Evolutionary conservation across 495 filamentous ascomycete species (phyloP).

Genomic region (Cenococcum geophilum): DNA sequence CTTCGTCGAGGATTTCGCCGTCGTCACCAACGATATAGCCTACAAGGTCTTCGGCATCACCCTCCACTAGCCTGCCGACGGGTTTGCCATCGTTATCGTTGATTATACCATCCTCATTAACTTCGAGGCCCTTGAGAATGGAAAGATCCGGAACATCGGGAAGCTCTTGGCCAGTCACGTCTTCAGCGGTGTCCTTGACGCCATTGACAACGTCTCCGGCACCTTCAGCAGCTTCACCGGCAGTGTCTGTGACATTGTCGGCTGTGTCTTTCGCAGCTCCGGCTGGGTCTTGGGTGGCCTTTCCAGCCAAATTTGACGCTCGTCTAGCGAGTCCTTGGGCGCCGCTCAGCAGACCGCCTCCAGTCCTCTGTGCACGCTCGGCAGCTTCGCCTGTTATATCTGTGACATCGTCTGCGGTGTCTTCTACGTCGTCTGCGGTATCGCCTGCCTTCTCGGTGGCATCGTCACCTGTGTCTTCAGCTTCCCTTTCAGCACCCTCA

Average conservation of each 20-base stretch:
- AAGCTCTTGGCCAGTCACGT: constrained; percentile 31
- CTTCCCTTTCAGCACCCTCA: constrained; percentile 24
- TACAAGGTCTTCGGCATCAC: constrained; percentile 54
- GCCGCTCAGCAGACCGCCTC: constrained; percentile 19
- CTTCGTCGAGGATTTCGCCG: constrained; percentile 59
- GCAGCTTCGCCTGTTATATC: constrained; percentile 22
- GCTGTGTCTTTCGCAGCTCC: constrained; percentile 16
- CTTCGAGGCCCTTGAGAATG: constrained; percentile 52
- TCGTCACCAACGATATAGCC: constrained; percentile 55
- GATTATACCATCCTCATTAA: constrained; percentile 53
- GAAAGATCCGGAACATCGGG: constrained; percentile 42
- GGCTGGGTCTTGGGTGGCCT: constrained; percentile 17
- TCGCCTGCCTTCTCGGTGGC: constrained; percentile 36
- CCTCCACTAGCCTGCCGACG: constrained; percentile 54
- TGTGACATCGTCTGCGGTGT: constrained; percentile 22
- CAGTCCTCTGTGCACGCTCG: constrained; percentile 8
- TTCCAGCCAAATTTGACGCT: constrained; percentile 27
- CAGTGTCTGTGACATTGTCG: constrained; percentile 27
- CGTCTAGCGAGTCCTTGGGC: constrained; percentile 36
- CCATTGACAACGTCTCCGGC: constrained; percentile 25
- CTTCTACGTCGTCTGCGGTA: constrained; percentile 29
- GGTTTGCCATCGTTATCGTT: constrained; percentile 50
- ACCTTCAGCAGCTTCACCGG: constrained; percentile 11
- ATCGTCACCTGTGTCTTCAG: constrained; percentile 33
- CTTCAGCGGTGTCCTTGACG: constrained; percentile 29